These are phyloP conservation scores for Neonectria neomacrospora DNA, from an alignment of 2,329 filamentous ascomycete genomes.

Conservation along the genomic window DNA sequence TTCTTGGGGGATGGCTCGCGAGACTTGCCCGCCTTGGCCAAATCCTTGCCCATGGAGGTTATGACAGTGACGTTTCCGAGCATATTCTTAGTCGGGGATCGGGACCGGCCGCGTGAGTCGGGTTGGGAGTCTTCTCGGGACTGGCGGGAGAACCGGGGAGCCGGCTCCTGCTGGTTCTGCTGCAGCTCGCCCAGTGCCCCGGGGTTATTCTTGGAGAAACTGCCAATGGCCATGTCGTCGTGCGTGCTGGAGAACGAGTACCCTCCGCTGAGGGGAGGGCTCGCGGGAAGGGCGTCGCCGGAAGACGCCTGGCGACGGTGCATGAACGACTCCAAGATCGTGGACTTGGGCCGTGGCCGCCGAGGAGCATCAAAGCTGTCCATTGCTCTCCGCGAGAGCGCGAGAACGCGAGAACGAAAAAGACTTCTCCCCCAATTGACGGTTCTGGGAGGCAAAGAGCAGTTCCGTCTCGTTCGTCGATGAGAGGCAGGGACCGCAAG, in stretches of 20 bases:
- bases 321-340: conserved; percentile 62
- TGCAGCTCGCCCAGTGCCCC: conserved; percentile 67
- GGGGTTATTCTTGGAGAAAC: conserved; percentile 52
- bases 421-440: conserved; percentile 22
- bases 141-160: conserved; percentile 54
- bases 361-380: conserved; percentile 35
- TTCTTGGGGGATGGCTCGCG: conserved; percentile 66
- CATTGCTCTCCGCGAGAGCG: conserved; percentile 7
- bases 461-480: conserved; percentile 14
- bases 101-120: conserved; percentile 50
- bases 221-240: conserved; percentile 47
- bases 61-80: conserved; percentile 56
- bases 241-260: conserved; percentile 40
- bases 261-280: conserved; percentile 37
- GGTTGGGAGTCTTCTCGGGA: conserved; percentile 47
- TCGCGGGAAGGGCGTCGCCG: conserved; percentile 50
- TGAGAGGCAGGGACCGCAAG: conserved; percentile 16
- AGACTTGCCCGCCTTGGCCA: conserved; percentile 52
- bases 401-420: conserved; percentile 9
- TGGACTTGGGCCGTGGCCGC: conserved; percentile 60
- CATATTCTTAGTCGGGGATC: conserved; percentile 59
- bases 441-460: conserved; percentile 1
- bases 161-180: conserved; percentile 62
- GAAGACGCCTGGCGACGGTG: conserved; percentile 61
- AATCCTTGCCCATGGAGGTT: conserved; percentile 52